A percentile compares a stretch with the other conserved stretches of the same genome.
These are phyloP conservation scores for Vigna unguiculata DNA, from an alignment of 306 rosid species.

Conservation along the genomic window DNA sequence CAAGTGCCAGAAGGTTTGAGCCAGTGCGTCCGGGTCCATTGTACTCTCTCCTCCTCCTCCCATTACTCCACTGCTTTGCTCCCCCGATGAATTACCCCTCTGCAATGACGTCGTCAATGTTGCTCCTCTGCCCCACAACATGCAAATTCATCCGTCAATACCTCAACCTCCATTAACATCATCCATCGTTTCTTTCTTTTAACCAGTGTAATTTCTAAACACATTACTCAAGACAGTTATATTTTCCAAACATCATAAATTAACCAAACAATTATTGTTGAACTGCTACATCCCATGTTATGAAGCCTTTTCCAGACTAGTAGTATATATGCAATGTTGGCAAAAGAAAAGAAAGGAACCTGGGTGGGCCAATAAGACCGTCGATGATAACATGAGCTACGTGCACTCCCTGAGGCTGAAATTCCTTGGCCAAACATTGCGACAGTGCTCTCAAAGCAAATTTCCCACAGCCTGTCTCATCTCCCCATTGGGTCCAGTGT, in stretches of 20 bases:
- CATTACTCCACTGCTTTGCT: constrained; percentile 43
- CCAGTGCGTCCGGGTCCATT: constrained; percentile 88
- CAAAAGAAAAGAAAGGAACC: constrained; percentile 49
- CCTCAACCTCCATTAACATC: neutral
- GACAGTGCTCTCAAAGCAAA: constrained; percentile 90
- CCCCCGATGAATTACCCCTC: constrained; percentile 47
- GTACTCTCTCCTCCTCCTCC: constrained; percentile 45
- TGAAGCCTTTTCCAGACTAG: too few species aligned
- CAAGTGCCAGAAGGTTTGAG: constrained; percentile 93
- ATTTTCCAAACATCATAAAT: too few species aligned
- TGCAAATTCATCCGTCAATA: neutral
- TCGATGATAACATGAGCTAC: constrained; percentile 92
- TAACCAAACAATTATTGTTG: too few species aligned
- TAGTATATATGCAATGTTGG: neutral
- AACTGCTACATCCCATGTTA: too few species aligned
- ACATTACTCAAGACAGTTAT: too few species aligned
- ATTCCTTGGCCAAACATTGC: constrained; percentile 89
- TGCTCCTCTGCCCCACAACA: constrained; percentile 44
- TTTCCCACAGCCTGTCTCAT: constrained; percentile 87
- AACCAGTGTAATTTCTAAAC: neutral
- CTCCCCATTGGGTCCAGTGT: constrained; percentile 27
- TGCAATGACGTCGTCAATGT: constrained; percentile 36
- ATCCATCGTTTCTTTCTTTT: neutral
- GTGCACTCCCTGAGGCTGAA: constrained; percentile 89
- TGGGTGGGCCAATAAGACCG: constrained; percentile 79